These are phyloP conservation scores for Dactylellina haptotyla DNA, from an alignment of 2,329 filamentous ascomycete genomes.

Conservation along the genomic window DNA sequence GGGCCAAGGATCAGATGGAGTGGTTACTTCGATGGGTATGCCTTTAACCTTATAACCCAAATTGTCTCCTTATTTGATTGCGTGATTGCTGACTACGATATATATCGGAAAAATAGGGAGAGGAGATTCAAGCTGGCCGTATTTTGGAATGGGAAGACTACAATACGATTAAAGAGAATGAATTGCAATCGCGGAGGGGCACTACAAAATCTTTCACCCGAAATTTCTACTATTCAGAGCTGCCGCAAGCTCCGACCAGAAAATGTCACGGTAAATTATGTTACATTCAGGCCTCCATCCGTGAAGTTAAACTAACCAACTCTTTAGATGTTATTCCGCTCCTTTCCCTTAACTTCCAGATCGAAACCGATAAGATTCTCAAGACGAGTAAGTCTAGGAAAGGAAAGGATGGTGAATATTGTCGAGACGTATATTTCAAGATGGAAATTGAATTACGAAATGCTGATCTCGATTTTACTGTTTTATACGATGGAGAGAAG, in stretches of 20 bases:
- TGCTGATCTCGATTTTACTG: slow-evolving; percentile 5
- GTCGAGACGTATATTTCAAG: neutral
- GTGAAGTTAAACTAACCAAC: neutral
- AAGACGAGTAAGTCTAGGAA: neutral
- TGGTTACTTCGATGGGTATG: slow-evolving; percentile 14
- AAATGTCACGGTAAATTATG: neutral
- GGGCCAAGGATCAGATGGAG: slow-evolving; percentile 1
- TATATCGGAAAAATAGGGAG: slow-evolving; percentile 8
- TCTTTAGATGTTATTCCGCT: neutral
- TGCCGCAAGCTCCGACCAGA: neutral
- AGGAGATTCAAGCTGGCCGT: slow-evolving; percentile 1
- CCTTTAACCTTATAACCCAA: neutral
- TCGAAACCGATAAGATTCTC: neutral
- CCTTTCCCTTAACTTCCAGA: slow-evolving; percentile 1
- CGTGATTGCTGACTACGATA: too few species aligned
- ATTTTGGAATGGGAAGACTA: neutral
- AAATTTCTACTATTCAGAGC: slow-evolving; percentile 5
- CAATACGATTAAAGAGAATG: neutral
- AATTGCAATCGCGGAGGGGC: neutral
- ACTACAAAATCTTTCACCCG: neutral
- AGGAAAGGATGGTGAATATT: neutral
- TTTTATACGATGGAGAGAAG: slow-evolving; percentile 10
- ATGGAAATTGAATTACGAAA: slow-evolving; percentile 10
- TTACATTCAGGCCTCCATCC: neutral
- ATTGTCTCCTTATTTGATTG: neutral